Evolutionary conservation across 768 basidiomycete genomes (phyloP).

Genomic region (Cyathus striatus): DNA sequence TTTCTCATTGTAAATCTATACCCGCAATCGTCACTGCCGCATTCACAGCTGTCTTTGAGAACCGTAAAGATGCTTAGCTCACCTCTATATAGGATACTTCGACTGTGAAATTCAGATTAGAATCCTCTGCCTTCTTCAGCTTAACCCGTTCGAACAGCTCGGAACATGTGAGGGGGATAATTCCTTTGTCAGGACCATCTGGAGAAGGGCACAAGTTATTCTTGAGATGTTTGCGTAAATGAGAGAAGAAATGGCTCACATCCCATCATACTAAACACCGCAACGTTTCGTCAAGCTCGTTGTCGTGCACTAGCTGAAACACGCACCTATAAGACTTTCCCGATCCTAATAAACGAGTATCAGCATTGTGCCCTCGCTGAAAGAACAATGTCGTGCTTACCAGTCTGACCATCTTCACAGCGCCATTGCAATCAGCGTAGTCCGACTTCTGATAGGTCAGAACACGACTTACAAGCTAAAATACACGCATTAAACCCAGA

Average conservation of each 20-base stretch:
- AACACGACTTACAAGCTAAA: constrained; percentile 80
- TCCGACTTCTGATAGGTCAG: not conserved
- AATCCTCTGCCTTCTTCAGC: constrained; percentile 54
- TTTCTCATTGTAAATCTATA: constrained; percentile 93
- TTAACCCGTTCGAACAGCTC: constrained; percentile 87
- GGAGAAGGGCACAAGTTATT: constrained; percentile 2
- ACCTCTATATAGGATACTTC: constrained; percentile 99
- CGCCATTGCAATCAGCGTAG: constrained; percentile 8
- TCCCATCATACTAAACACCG: constrained; percentile 79
- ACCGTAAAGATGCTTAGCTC: constrained; percentile 9
- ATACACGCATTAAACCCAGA: constrained; percentile 98
- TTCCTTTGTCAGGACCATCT: constrained; percentile 96
- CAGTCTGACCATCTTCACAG: constrained; percentile 72
- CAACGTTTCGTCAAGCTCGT: constrained; percentile 3
- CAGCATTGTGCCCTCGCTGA: not conserved
- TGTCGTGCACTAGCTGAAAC: constrained; percentile 16
- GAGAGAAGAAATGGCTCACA: constrained; percentile 48
- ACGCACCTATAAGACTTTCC: constrained; percentile 90
- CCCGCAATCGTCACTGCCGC: too few relatives aligned
- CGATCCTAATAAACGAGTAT: constrained; percentile 49
- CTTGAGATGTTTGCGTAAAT: constrained; percentile 1
- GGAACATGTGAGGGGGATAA: constrained; percentile 92
- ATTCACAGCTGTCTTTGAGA: not conserved
- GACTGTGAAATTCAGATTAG: constrained; percentile 78
- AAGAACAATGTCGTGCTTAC: constrained; percentile 40